phyloP scores from a whole-genome alignment of 768 basidiomycete species.

The Pilatotrama ljubarskyi region DNA sequence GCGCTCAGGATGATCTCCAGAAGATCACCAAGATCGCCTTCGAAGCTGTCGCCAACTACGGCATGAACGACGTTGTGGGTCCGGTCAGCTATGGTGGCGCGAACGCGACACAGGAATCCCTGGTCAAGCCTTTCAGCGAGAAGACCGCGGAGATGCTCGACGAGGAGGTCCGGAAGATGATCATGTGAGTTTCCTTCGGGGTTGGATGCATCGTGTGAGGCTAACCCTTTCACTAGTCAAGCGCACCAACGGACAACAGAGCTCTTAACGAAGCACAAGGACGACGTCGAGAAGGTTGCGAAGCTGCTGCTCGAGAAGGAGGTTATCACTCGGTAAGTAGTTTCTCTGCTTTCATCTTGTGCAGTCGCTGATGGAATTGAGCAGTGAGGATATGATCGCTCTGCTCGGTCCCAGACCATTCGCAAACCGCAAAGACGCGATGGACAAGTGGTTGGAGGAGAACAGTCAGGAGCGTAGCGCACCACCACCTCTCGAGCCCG shows the following conservation, averaged over 20 bases:
- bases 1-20: constrained; percentile 96
- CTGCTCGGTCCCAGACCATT: constrained; percentile 85
- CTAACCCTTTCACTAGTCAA: constrained; percentile 39
- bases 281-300: constrained; percentile 93
- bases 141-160: constrained; percentile 95
- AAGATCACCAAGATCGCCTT: constrained; percentile 99
- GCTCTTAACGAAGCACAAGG: constrained; percentile 77
- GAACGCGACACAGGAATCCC: constrained; percentile 78
- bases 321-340: constrained; percentile 81
- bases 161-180: constrained; percentile 92
- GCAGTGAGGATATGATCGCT: constrained; percentile 84
- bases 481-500: constrained; percentile 60
- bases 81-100: constrained; percentile 96
- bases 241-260: constrained; percentile 84
- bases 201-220: not conserved
- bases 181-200: constrained; percentile 50
- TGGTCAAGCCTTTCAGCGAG: constrained; percentile 98
- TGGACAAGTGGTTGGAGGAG: constrained; percentile 97
- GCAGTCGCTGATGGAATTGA: constrained; percentile 8
- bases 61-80: constrained; percentile 93
- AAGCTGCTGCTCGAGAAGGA: constrained; percentile 90
- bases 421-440: constrained; percentile 76
- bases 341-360: not conserved
- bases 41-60: constrained; percentile 93
- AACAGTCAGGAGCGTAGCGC: constrained; percentile 61